Base-by-base conservation (phyloP, 2,329 filamentous ascomycete species). In the Hymenoscyphus repandus region DNA sequence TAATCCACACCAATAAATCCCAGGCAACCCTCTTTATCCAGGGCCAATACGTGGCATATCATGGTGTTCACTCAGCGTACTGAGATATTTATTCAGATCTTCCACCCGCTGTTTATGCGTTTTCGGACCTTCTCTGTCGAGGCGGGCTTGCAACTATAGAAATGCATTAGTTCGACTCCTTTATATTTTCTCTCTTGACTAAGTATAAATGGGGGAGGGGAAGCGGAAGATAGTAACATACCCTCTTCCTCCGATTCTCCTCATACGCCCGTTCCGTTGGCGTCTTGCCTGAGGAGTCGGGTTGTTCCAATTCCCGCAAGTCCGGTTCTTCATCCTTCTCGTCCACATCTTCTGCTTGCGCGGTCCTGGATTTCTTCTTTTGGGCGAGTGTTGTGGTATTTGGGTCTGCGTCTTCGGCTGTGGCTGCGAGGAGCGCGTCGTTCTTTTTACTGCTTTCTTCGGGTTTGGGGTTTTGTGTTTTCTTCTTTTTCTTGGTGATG, bases 81-180 rank as follows among this genome's bases (percentile, higher is more conserved):
- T 93, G 33, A 99, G 74, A 68, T 97, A 96, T 57, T 88, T 89
- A 68, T 99, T 99, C 61, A 97, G 74, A 68, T 96, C 90, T 69
- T 97, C 91, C 39, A 99, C 92, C 10, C 90, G 83, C 73, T 99
- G 88, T 68, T 97, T 97, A 70, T 99, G 93, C 30, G 91, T 95
- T 76, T 96, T 97, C 59, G 92, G 81, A 13, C 95, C 85, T 67
- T 96, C 91, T 27, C 63, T 62, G 65, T 87, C 84, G 40, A 95
- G 73, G 55, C 90, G 77, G 63, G 96, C 86, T 61, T 93, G 82
- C 62, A 97, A 74, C 89, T 93, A 59, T 54, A 51, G 15, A 20
- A 13, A 18, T 22, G 9, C 11, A 41, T 12, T 10, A 27, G 15
- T 4, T 49, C 36, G 50, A 39, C 42, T 15, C 13, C 13, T 27